Conservation (phyloP, 345 rosid genomes). For the Dipteronia sinensis region DNA sequence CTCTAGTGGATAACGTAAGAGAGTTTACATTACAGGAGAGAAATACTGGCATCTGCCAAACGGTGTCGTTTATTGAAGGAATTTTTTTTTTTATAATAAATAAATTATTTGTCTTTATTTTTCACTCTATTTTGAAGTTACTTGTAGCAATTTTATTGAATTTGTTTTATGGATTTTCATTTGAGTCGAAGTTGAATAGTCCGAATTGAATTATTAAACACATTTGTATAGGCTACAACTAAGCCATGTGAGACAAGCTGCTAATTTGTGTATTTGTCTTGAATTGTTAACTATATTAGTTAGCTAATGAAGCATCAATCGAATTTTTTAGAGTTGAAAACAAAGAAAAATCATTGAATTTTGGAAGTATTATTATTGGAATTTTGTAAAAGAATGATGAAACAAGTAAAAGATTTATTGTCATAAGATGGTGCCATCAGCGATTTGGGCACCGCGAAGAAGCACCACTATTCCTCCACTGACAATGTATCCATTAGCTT, state of each 20-base stretch:
- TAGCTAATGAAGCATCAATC: background rate
- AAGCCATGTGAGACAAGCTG: too few species aligned
- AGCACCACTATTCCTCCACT: constrained; percentile 69
- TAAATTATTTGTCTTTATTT: too few species aligned
- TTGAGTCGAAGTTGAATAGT: too few species aligned
- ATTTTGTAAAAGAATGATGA: constrained; percentile 27
- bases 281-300: too few species aligned
- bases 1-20: constrained; percentile 2
- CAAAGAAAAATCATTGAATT: background rate
- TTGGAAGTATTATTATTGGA: background rate
- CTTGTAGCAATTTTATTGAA: too few species aligned
- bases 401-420: background rate
- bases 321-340: background rate
- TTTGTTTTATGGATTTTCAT: too few species aligned
- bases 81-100: background rate
- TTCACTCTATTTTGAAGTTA: too few species aligned
- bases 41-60: background rate
- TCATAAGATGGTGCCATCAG: constrained; percentile 53
- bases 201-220: too few species aligned
- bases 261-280: too few species aligned
- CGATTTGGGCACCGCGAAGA: constrained; percentile 56
- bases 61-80: background rate
- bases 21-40: background rate
- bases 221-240: too few species aligned
- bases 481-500: constrained; percentile 66